Conservation (phyloP, 2,329 filamentous ascomycete species). For the Ceratocystis eucalypticola region DNA sequence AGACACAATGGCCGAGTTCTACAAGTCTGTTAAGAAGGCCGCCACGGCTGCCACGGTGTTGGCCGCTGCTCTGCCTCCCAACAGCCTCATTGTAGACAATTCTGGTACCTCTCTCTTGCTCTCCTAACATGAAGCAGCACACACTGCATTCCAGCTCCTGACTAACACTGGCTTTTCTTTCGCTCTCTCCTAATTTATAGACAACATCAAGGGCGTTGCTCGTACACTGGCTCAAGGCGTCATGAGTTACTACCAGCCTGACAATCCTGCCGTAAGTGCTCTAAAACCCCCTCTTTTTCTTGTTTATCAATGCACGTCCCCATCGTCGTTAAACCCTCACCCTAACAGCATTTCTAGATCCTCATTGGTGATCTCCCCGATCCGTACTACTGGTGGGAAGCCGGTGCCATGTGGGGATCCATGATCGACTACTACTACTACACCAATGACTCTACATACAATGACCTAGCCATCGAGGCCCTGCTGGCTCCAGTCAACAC, state of each 20-base stretch:
- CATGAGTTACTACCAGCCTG: constrained; percentile 53
- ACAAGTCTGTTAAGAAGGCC: constrained; percentile 14
- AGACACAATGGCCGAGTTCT: constrained; percentile 12
- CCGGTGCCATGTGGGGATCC: constrained; percentile 51
- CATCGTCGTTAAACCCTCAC: neutral
- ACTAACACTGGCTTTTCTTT: constrained; percentile 28
- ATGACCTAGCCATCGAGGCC: constrained; percentile 44
- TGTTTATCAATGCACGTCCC: constrained; percentile 19
- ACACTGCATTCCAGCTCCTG: neutral
- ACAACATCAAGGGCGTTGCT: constrained; percentile 48
- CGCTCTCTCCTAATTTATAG: neutral
- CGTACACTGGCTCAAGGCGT: constrained; percentile 46
- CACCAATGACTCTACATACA: constrained; percentile 49
- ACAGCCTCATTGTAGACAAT: constrained; percentile 12
- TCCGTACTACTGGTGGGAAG: constrained; percentile 58
- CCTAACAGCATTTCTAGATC: neutral
- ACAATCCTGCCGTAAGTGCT: constrained; percentile 25
- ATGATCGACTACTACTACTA: constrained; percentile 58
- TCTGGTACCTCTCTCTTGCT: constrained; percentile 7
- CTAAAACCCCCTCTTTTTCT: neutral
- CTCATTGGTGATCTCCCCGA: constrained; percentile 45
- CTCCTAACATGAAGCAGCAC: neutral
- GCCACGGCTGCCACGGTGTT: neutral
- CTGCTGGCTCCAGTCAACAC: constrained; percentile 42
- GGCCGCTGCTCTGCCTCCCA: constrained; percentile 12